These are phyloP conservation scores for Chaetomiaceae sp. DNA, from an alignment of 2,329 filamentous ascomycete genomes.

Conservation along the genomic window DNA sequence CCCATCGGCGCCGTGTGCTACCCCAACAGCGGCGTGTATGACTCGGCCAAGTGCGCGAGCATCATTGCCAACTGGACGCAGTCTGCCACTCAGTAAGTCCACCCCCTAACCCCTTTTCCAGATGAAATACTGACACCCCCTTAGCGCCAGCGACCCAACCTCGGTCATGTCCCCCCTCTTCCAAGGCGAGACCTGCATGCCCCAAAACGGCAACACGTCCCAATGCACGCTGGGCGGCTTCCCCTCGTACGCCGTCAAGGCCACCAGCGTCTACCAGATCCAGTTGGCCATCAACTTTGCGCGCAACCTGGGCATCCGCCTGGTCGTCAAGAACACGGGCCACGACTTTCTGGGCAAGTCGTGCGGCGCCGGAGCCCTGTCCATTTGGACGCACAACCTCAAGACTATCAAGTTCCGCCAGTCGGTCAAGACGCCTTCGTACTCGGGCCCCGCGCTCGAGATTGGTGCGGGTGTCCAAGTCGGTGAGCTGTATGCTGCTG, in stretches of 20 bases:
- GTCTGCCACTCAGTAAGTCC: constrained; percentile 17
- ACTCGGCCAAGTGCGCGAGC: constrained; percentile 30
- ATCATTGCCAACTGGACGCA: constrained; percentile 28
- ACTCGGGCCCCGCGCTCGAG: constrained; percentile 27
- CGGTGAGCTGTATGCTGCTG: constrained; percentile 49
- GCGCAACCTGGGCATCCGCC: constrained; percentile 35
- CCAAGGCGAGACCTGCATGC: constrained; percentile 35
- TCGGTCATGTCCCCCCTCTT: constrained; percentile 31
- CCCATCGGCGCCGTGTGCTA: constrained; percentile 36
- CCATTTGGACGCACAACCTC: constrained; percentile 26
- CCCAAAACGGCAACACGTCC: constrained; percentile 21
- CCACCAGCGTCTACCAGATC: constrained; percentile 35
- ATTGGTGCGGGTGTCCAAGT: constrained; percentile 47
- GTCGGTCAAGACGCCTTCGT: constrained; percentile 14
- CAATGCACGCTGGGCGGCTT: constrained; percentile 35
- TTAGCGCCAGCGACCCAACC: constrained; percentile 31
- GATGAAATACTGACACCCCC: too few relatives aligned
- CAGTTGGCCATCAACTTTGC: constrained; percentile 41
- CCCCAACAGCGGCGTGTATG: constrained; percentile 26
- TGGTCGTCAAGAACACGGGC: constrained; percentile 47
- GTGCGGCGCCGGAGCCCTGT: constrained; percentile 35
- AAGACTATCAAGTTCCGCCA: constrained; percentile 22
- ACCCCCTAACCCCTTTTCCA: neutral
- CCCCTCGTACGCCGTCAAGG: constrained; percentile 38
- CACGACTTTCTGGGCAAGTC: constrained; percentile 46